These are phyloP conservation scores for Aphanoascus verrucosus DNA, from an alignment of 2,329 filamentous ascomycete genomes.

Conservation along the genomic window DNA sequence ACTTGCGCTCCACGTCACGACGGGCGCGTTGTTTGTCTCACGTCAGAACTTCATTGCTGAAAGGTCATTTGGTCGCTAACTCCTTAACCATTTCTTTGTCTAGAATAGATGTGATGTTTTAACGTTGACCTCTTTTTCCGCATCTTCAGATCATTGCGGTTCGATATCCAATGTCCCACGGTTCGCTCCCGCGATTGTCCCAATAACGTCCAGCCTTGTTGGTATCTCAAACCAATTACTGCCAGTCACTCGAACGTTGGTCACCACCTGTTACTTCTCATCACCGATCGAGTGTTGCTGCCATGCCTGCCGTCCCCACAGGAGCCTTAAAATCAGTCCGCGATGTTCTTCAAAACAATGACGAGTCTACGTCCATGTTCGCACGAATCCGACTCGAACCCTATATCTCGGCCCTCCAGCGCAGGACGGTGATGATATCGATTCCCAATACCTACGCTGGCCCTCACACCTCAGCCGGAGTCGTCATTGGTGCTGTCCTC, in stretches of 20 bases:
- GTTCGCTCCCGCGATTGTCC: neutral
- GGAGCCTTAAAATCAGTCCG: neutral
- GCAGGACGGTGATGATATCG: conserved; percentile 31
- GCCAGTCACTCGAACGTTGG: neutral
- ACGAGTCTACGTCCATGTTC: neutral
- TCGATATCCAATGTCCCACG: neutral
- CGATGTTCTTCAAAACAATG: neutral
- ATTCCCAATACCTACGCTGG: conserved; percentile 53
- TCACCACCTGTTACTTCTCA: too few species aligned
- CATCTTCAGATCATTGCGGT: neutral
- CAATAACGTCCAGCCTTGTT: neutral
- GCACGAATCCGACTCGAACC: neutral
- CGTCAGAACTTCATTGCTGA: neutral
- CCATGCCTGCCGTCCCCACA: conserved; percentile 1
- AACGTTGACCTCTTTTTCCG: neutral
- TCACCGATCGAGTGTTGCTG: neutral
- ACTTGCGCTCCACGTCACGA: conserved; percentile 1
- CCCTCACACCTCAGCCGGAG: conserved; percentile 45
- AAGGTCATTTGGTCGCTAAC: neutral
- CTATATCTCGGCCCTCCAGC: neutral
- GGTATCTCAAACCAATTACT: neutral
- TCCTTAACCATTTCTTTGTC: neutral
- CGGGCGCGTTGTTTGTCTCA: neutral
- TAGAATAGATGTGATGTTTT: neutral
- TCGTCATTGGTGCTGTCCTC: conserved; percentile 49